Evolutionary conservation across 495 filamentous ascomycete species (phyloP), one percentile per base, ranked within the genome.

Genomic region (Bathelium albidoporum): DNA sequence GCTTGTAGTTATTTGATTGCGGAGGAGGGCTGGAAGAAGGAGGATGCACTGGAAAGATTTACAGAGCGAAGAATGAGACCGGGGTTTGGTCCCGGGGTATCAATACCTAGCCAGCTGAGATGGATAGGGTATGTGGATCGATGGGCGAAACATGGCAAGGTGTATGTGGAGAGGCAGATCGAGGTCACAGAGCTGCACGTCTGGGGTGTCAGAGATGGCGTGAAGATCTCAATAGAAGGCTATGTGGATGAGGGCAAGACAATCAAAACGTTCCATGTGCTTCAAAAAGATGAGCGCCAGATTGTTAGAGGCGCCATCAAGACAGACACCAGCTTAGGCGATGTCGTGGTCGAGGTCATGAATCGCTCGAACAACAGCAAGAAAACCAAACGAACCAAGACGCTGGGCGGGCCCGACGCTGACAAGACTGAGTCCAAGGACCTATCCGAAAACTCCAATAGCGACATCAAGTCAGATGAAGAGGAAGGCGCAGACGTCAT

Each of bases 41-140:
- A 88, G 62, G 83, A 94, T 62, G 94, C 94, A 1, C 75, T 96
- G 68, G 78, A 85, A 45, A 77, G 87, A 20, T 98, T 97, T 71
- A 97, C 94, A 1, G 85, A 89, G 64, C 75, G 91, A 31, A 81
- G 94, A 45, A 98, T 98, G 94, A 78, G 91, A 44, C 85, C 85
- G 3, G 87, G 87, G 1, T 96, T 95, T 71, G 94, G 94, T 0
- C 79, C 83, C 43, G 94, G 94, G 1, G 87, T 98, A n/a, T 91
- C 87, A 43, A 97, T 98, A 55, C 91, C 91, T 0, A 93, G 89
- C 67, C 94, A 98, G 75, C 72, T 92, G 64, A 79, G 94, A 12
- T 97, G 89, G 85, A 79, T 97, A 11, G 79, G 80, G n/a, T 98
- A 98, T 73, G 88, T 95, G 26, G 89, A 96, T 71, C 81, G 85